phyloP scores from a whole-genome alignment of 2,329 filamentous ascomycete genomes.

The Ophiostoma ips region DNA sequence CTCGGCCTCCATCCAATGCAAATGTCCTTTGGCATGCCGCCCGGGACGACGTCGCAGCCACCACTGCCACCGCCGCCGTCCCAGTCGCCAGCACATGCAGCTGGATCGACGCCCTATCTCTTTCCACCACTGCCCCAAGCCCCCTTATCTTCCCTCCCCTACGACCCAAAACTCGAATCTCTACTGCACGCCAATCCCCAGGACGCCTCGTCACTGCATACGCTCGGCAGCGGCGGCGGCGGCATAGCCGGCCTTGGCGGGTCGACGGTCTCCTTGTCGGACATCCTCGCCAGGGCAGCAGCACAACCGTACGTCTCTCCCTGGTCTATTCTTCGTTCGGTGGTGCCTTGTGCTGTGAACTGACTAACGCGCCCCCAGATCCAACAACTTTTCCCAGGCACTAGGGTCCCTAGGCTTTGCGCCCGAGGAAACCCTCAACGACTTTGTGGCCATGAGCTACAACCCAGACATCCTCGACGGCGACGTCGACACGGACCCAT shows the following conservation, averaged over 20 bases:
- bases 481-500: conserved; percentile 18
- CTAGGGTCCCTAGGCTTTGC: conserved; percentile 25
- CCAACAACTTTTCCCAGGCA: conserved; percentile 22
- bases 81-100: not conserved
- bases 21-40: not conserved
- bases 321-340: not conserved
- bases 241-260: not conserved
- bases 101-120: not conserved
- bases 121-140: not conserved
- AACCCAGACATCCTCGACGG: conserved; percentile 21
- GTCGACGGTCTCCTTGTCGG: conserved; percentile 17
- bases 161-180: conserved; percentile 3
- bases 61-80: not conserved
- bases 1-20: conserved; percentile 1
- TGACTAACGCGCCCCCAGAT: conserved; percentile 14
- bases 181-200: conserved; percentile 6
- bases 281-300: conserved; percentile 24
- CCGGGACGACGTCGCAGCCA: not conserved
- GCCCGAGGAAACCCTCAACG: conserved; percentile 23
- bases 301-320: conserved; percentile 20
- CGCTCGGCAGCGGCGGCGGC: not conserved
- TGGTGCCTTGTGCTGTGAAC: not conserved
- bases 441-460: conserved; percentile 24
- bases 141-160: not conserved
- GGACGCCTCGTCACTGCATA: conserved; percentile 10